phyloP scores from a whole-genome alignment of 257 asterid species.

The Ehretia macrophylla region DNA sequence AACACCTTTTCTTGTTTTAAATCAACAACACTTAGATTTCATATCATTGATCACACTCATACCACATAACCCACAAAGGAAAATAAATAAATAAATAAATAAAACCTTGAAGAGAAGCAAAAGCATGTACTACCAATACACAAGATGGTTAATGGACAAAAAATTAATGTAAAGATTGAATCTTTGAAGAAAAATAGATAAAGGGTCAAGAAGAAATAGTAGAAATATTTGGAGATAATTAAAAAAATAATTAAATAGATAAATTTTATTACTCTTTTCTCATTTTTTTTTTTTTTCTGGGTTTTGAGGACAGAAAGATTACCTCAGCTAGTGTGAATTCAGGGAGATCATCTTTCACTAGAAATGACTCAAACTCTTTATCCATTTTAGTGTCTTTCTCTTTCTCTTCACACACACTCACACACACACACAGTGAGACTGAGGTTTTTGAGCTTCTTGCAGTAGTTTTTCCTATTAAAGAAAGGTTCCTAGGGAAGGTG shows the following conservation, averaged over 20 bases:
- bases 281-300: too few relatives aligned
- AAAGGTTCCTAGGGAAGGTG: not conserved
- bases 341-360: not conserved
- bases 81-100: too few relatives aligned
- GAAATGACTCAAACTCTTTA: slow-evolving; percentile 15
- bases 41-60: too few relatives aligned
- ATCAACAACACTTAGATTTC: too few relatives aligned
- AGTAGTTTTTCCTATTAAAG: slow-evolving; percentile 5
- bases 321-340: slow-evolving; percentile 74
- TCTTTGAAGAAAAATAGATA: slow-evolving; percentile 1
- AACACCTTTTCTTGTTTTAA: too few relatives aligned
- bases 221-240: not conserved
- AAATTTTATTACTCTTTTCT: not conserved
- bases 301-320: not conserved
- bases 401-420: too few relatives aligned
- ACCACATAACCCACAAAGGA: too few relatives aligned
- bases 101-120: too few relatives aligned
- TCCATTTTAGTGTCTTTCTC: slow-evolving; percentile 25
- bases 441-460: too few relatives aligned
- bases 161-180: slow-evolving; percentile 14
- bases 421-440: too few relatives aligned
- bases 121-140: not conserved
- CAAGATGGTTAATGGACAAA: not conserved
- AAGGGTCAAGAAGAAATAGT: too few relatives aligned
- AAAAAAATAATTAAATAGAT: slow-evolving; percentile 7